These are phyloP conservation scores for Populus ilicifolia DNA, from an alignment of 345 rosid genomes.

Conservation along the genomic window DNA sequence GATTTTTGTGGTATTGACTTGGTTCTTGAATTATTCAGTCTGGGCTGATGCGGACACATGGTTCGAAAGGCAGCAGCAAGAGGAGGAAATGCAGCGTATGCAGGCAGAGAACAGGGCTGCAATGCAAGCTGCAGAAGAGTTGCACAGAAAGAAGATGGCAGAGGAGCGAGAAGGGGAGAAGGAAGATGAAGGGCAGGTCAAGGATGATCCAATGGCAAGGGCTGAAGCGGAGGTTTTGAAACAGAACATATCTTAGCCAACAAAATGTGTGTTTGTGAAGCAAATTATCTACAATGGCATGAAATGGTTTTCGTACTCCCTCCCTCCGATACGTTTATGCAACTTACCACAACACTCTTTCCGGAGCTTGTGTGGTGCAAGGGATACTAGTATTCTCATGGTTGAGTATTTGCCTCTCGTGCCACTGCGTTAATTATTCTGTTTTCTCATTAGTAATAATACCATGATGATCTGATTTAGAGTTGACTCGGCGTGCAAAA, in stretches of 20 bases:
- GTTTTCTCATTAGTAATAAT: background rate
- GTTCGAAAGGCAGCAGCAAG: conserved; percentile 94
- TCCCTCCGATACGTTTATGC: background rate
- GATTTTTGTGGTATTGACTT: background rate
- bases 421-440: background rate
- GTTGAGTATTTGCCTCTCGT: background rate
- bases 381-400: background rate
- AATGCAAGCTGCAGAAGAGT: conserved; percentile 84
- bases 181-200: conserved; percentile 64
- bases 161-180: conserved; percentile 85
- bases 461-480: background rate
- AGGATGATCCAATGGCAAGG: conserved; percentile 76
- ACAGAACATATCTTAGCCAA: conserved; percentile 23
- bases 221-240: conserved; percentile 65
- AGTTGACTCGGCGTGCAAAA: too few species aligned
- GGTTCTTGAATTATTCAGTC: conserved; percentile 42
- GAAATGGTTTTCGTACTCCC: background rate
- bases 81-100: conserved; percentile 70
- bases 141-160: conserved; percentile 80
- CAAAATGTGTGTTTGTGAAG: background rate
- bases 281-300: background rate
- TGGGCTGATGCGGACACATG: conserved; percentile 99
- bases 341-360: background rate
- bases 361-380: background rate
- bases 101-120: conserved; percentile 85